These are phyloP conservation scores for Hypomyces rosellus DNA, from an alignment of 2,329 filamentous ascomycete species.

Conservation along the genomic window DNA sequence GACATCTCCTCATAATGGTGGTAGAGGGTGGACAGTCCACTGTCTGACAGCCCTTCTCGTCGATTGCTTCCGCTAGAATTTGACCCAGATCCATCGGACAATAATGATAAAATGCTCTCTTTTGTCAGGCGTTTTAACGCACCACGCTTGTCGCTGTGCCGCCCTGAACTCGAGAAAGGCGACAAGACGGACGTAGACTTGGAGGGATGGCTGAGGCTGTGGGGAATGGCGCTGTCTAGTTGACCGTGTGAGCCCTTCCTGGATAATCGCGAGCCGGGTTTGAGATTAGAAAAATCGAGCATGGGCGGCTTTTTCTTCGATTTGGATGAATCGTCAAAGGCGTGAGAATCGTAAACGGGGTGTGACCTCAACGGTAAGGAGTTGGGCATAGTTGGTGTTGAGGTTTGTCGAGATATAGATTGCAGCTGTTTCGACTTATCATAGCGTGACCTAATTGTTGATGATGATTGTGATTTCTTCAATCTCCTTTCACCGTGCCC, in stretches of 20 bases:
- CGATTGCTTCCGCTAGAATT: conserved; percentile 22
- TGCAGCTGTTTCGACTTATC: conserved; percentile 50
- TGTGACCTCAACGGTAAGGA: conserved; percentile 44
- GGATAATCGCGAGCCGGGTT: conserved; percentile 27
- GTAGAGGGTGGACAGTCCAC: conserved; percentile 46
- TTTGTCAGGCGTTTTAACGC: conserved; percentile 31
- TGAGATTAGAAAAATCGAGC: conserved; percentile 43
- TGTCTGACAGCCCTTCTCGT: conserved; percentile 6
- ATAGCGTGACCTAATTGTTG: conserved; percentile 52
- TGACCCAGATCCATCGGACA: conserved; percentile 17
- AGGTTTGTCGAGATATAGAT: conserved; percentile 54
- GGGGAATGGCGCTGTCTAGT: conserved; percentile 26
- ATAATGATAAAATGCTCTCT: conserved; percentile 26
- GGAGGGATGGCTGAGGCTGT: conserved; percentile 30
- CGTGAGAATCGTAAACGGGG: conserved; percentile 38
- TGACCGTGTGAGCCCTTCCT: conserved; percentile 23
- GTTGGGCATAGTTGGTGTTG: conserved; percentile 52
- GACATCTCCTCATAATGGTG: conserved; percentile 54
- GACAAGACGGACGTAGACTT: conserved; percentile 40
- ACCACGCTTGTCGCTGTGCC: conserved; percentile 20
- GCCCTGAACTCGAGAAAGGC: conserved; percentile 23
- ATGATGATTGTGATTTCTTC: conserved; percentile 45
- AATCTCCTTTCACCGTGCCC: conserved; percentile 33
- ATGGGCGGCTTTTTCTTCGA: conserved; percentile 39
- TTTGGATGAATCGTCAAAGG: conserved; percentile 18